These are phyloP conservation scores for Cutaneotrichosporon cutaneum DNA, from an alignment of 1,284 basidiomycete species.

Conservation along the genomic window DNA sequence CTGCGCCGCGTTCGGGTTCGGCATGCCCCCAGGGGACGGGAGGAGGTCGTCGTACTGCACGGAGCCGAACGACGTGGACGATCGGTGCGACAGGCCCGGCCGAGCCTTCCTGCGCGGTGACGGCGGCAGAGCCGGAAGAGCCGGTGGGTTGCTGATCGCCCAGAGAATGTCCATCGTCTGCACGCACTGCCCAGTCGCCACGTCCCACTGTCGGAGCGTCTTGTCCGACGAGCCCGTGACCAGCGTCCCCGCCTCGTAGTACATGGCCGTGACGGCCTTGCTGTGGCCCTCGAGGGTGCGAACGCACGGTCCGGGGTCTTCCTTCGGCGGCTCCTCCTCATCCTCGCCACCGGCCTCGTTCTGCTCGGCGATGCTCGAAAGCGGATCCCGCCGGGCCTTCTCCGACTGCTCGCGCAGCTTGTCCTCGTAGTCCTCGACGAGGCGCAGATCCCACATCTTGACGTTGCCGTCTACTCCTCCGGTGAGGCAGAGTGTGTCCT, in stretches of 20 bases:
- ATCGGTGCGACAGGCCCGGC: slow-evolving; percentile 41
- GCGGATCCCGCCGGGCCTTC: slow-evolving; percentile 35
- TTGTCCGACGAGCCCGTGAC: slow-evolving; percentile 98
- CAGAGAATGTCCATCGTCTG: slow-evolving; percentile 99
- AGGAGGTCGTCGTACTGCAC: slow-evolving; percentile 56
- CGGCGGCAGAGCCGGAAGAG: slow-evolving; percentile 53
- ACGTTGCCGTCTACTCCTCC: slow-evolving; percentile 84
- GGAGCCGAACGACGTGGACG: slow-evolving; percentile 48
- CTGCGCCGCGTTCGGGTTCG: not conserved
- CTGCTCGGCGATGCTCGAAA: slow-evolving; percentile 44
- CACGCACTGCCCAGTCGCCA: slow-evolving; percentile 94
- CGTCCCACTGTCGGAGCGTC: slow-evolving; percentile 97
- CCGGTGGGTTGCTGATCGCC: slow-evolving; percentile 90
- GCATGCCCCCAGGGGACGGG: slow-evolving; percentile 33
- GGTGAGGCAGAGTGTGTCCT: slow-evolving; percentile 85
- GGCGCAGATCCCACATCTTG: slow-evolving; percentile 80
- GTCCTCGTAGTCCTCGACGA: slow-evolving; percentile 71
- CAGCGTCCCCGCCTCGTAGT: slow-evolving; percentile 91
- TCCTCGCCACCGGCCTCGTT: slow-evolving; percentile 37
- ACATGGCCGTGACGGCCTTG: slow-evolving; percentile 86
- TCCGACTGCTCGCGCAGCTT: slow-evolving; percentile 58
- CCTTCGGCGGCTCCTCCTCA: slow-evolving; percentile 29
- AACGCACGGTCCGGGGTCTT: slow-evolving; percentile 66
- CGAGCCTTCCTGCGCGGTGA: slow-evolving; percentile 34
- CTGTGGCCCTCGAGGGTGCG: slow-evolving; percentile 85